A percentile compares a stretch with the other conserved stretches of the same genome.
Conservation (phyloP, 2,329 filamentous ascomycete genomes). For the Ascochyta lentis region DNA sequence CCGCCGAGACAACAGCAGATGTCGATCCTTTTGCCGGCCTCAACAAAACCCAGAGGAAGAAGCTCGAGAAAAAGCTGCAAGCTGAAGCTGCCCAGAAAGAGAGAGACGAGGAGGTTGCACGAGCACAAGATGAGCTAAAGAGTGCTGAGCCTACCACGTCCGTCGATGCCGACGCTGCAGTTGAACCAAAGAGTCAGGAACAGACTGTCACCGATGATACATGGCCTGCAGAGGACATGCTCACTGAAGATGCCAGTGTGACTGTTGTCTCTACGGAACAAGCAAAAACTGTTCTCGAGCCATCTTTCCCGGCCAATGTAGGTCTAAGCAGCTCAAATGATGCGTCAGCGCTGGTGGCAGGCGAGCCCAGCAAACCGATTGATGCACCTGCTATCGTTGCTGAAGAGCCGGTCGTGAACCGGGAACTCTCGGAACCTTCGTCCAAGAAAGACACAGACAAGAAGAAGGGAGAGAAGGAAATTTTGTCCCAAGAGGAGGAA, state of each 20-base stretch:
- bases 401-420: neutral
- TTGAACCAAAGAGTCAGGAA: neutral
- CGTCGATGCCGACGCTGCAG: neutral
- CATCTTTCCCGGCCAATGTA: neutral
- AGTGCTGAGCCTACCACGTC: neutral
- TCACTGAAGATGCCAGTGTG: constrained; percentile 9
- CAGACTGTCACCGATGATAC: constrained; percentile 1
- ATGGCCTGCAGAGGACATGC: constrained; percentile 14
- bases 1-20: neutral
- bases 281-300: neutral
- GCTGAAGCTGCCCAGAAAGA: constrained; percentile 38
- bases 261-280: constrained; percentile 2
- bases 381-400: neutral
- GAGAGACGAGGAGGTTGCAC: constrained; percentile 1
- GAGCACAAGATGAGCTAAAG: neutral
- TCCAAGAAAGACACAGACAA: constrained; percentile 33
- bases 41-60: constrained; percentile 39
- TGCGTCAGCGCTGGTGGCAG: neutral
- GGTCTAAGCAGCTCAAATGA: neutral
- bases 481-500: neutral
- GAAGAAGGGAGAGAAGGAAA: constrained; percentile 35
- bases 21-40: constrained; percentile 38
- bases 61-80: constrained; percentile 46
- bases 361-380: neutral
- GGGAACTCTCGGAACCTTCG: constrained; percentile 15